Conservation (phyloP, 371 early-diverging fungal species). For the Mortierella sp. region DNA sequence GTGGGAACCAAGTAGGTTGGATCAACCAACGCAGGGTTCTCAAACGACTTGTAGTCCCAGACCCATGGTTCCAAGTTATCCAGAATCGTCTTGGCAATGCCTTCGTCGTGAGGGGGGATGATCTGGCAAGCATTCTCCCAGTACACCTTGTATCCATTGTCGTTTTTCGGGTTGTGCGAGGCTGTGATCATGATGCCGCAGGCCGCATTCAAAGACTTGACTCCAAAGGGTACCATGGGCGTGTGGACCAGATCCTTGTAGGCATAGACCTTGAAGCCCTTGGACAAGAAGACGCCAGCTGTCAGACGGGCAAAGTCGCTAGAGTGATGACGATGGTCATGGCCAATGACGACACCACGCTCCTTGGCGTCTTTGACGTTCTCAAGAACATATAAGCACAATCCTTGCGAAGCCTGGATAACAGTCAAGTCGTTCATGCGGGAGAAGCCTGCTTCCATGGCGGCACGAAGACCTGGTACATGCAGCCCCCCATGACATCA, state of each 20-base stretch:
- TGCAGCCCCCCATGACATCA: no score
- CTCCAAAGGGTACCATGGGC: conserved; percentile 92
- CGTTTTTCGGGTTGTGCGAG: conserved; percentile 97
- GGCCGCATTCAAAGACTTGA: conserved; percentile 77
- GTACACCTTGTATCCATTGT: conserved; percentile 99
- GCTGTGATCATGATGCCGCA: conserved; percentile 99
- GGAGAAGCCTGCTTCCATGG: conserved; percentile 96
- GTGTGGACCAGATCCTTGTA: conserved; percentile 85
- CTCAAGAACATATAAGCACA: conserved; percentile 68
- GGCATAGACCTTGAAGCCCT: conserved; percentile 87
- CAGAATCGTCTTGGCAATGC: conserved; percentile 80
- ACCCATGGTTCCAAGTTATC: conserved; percentile 79
- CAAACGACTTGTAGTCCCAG: conserved; percentile 79
- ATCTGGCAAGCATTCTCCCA: conserved; percentile 95
- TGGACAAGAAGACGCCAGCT: conserved; percentile 84
- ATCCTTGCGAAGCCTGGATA: conserved; percentile 87
- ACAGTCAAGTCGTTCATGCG: conserved; percentile 96
- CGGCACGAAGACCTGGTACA: conserved; percentile 86
- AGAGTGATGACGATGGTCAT: conserved; percentile 95
- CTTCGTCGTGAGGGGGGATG: conserved; percentile 88
- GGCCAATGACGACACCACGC: conserved; percentile 93
- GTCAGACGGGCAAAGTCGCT: conserved; percentile 85
- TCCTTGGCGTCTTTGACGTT: conserved; percentile 61
- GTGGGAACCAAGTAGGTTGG: conserved; percentile 73
- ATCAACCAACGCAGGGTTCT: conserved; percentile 56